These are phyloP conservation scores for Bjerkandera adusta DNA, from an alignment of 1,284 basidiomycete genomes.

Conservation along the genomic window DNA sequence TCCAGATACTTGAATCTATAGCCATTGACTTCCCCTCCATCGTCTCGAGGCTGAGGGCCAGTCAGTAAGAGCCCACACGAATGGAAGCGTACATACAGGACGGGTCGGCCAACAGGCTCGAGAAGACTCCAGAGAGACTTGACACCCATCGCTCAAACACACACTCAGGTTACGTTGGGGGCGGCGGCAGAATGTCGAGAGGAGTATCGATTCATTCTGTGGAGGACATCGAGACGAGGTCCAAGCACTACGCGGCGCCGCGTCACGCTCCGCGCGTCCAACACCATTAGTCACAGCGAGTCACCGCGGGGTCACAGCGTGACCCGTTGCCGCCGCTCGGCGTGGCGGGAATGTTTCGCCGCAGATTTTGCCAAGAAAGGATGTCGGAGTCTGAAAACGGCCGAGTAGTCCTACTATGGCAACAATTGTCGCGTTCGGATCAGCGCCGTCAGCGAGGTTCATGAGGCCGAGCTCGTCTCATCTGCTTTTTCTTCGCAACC, in stretches of 20 bases:
- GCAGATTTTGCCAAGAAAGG: too few relatives aligned
- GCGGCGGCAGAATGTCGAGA: neutral
- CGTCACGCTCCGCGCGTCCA: neutral
- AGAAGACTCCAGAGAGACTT: slow-evolving; percentile 94
- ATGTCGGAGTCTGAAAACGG: slow-evolving; percentile 1
- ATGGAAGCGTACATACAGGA: slow-evolving; percentile 57
- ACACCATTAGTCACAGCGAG: neutral
- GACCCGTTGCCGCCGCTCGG: too few relatives aligned
- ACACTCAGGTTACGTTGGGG: neutral
- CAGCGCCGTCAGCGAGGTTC: slow-evolving; percentile 1
- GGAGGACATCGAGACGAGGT: slow-evolving; percentile 6
- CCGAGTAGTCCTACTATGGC: neutral
- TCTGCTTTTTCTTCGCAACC: slow-evolving; percentile 15
- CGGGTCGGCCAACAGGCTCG: slow-evolving; percentile 84
- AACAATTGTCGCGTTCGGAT: slow-evolving; percentile 8
- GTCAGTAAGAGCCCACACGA: slow-evolving; percentile 1
- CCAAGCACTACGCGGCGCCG: too few relatives aligned
- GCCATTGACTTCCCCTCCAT: slow-evolving; percentile 90
- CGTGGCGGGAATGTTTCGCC: too few relatives aligned
- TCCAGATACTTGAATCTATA: slow-evolving; percentile 99
- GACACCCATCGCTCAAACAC: slow-evolving; percentile 72
- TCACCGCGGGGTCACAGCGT: too few relatives aligned
- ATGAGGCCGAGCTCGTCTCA: neutral
- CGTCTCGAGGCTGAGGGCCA: slow-evolving; percentile 73
- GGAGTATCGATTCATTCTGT: slow-evolving; percentile 4